Evolutionary conservation across 129 eudicot species (phyloP).

Genomic region (Flaveria ramosissima): DNA sequence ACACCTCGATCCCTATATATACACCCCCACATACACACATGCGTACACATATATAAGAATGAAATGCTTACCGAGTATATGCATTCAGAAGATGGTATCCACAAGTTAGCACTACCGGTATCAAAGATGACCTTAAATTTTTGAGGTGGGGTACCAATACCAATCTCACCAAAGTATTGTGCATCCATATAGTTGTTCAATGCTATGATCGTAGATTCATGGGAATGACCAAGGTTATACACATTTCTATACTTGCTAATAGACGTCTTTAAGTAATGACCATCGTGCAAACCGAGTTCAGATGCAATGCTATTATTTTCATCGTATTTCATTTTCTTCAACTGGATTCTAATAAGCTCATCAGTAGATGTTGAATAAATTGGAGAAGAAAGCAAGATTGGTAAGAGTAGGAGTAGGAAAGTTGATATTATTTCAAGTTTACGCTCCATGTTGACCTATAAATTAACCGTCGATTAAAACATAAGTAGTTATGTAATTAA

Average conservation of each 20-base stretch:
- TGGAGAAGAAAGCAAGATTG: slow-evolving; percentile 24
- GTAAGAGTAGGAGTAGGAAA: slow-evolving; percentile 36
- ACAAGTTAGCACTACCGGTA: slow-evolving; percentile 51
- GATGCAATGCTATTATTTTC: slow-evolving; percentile 37
- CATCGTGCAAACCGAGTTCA: slow-evolving; percentile 30
- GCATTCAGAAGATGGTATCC: slow-evolving; percentile 51
- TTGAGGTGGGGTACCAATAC: slow-evolving; percentile 59
- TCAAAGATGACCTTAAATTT: slow-evolving; percentile 59
- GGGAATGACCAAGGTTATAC: slow-evolving; percentile 27
- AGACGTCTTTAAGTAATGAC: slow-evolving; percentile 28
- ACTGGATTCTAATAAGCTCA: slow-evolving; percentile 48
- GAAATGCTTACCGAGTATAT: slow-evolving; percentile 48
- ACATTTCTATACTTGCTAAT: slow-evolving; percentile 30
- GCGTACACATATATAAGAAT: neutral
- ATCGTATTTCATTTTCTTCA: slow-evolving; percentile 48
- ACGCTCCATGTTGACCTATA: slow-evolving; percentile 35
- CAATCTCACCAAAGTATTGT: slow-evolving; percentile 30
- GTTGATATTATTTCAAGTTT: slow-evolving; percentile 20
- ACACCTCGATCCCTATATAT: neutral
- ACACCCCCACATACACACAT: neutral
- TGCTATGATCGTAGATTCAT: slow-evolving; percentile 42
- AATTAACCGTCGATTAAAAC: neutral
- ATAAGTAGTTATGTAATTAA: neutral
- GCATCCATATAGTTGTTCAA: slow-evolving; percentile 47
- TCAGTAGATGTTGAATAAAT: slow-evolving; percentile 36